Evolutionary conservation across 495 filamentous ascomycete genomes (phyloP), one percentile per base, ranked within the genome.

Genomic region (Penicillium tannophilum): DNA sequence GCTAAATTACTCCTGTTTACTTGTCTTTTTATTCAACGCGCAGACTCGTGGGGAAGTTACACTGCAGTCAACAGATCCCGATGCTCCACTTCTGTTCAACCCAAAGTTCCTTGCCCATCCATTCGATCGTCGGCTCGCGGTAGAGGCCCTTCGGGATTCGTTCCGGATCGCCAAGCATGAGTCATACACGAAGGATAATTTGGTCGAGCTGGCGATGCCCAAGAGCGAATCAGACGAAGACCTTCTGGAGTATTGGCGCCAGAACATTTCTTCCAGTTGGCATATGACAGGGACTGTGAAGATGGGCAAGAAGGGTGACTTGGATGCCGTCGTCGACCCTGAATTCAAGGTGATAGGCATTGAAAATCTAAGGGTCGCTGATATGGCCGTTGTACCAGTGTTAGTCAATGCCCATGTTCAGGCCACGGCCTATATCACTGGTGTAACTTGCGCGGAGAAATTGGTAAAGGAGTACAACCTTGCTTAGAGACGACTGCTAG

Each of bases 331-430:
- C 7, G 81, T 88, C 11, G 84, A 87, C 56, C 72, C 45, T 0
- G 67, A 79, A 8, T 84, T 85, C 53, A 72, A 70, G 43, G 69
- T 88, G 0, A 63, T 64, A 3, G 86, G 85, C 0, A 69, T 85
- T 35, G 72, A 83, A 31, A 74, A 74, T 6, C 64, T 88, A 62
- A 77, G 86, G 17, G 74, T 88, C 5, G 83, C 79, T 4, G 86
- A 88, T 68, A 81, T 84, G 69, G 81, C 79, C 61, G 78, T 84
- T 54, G 72, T 85, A 26, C 86, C 86, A 1, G 55, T 86, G 16
- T 56, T 85, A 54, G 63, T 65, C 24, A 71, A 65, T 53, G 60
- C 60, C 14, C 70, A 72, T 58, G 57, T 65, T 26, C 70, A 72
- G 54, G 61, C 62, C 10, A 41, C 54, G 17, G 70, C 68, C 4